phyloP scores from a whole-genome alignment of 2,329 filamentous ascomycete species.

The Exophiala spinifera region DNA sequence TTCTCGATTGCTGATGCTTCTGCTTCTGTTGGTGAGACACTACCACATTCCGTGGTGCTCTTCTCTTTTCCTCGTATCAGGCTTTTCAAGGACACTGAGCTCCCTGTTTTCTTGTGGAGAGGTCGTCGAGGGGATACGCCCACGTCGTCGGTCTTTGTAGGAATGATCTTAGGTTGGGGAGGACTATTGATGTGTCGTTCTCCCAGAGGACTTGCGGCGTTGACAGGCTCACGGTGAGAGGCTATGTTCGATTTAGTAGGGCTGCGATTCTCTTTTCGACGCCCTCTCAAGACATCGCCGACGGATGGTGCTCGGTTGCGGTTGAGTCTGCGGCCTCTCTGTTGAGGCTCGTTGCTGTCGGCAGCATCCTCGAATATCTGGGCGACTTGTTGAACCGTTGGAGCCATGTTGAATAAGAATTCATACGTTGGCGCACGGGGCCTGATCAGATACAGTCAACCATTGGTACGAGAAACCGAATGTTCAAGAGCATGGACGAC shows the following conservation, averaged over 20 bases:
- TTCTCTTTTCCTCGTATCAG: constrained; percentile 38
- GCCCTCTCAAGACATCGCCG: constrained; percentile 23
- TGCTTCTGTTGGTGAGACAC: constrained; percentile 34
- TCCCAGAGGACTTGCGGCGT: constrained; percentile 23
- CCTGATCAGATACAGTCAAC: constrained; percentile 17
- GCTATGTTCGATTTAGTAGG: constrained; percentile 11
- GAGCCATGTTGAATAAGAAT: constrained; percentile 20
- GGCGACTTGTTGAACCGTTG: constrained; percentile 24
- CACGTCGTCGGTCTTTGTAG: constrained; percentile 23
- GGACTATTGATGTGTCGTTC: constrained; percentile 32
- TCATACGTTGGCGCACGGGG: constrained; percentile 22
- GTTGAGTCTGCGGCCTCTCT: constrained; percentile 15
- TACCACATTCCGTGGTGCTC: constrained; percentile 35
- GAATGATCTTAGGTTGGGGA: constrained; percentile 25
- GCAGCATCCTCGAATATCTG: constrained; percentile 30
- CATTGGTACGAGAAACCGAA: constrained; percentile 12
- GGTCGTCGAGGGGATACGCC: constrained; percentile 7
- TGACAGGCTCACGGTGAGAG: neutral
- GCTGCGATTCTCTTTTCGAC: constrained; percentile 22
- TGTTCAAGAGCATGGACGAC: constrained; percentile 11
- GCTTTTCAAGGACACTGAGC: constrained; percentile 29
- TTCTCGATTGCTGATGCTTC: constrained; percentile 35
- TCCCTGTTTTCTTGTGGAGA: constrained; percentile 30
- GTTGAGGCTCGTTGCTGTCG: constrained; percentile 18
- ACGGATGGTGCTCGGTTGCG: constrained; percentile 24